Percentiles rank a stretch among this genome's conserved stretches.
Conservation (phyloP, 441 rosid species). For the Melastoma candidum region DNA sequence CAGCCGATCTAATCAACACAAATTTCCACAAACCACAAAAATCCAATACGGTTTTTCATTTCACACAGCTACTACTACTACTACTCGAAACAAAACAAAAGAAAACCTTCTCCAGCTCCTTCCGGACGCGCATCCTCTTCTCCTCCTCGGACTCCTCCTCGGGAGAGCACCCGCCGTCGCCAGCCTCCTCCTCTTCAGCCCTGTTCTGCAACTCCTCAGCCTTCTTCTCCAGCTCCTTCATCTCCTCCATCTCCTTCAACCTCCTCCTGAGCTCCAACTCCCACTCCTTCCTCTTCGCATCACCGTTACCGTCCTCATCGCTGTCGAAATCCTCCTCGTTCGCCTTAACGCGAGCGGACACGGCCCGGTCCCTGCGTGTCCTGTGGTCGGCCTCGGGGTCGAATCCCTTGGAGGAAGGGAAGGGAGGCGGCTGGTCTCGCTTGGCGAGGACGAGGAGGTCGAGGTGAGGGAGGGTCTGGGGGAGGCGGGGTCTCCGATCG, state of each 20-base stretch:
- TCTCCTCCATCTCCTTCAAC: slow-evolving; percentile 63
- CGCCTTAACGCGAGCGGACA: not conserved
- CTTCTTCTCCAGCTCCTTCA: slow-evolving; percentile 70
- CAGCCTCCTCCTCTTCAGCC: slow-evolving; percentile 31
- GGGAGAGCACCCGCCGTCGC: slow-evolving; percentile 22
- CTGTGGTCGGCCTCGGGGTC: too few species aligned
- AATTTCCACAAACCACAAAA: too few species aligned
- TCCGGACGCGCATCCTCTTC: slow-evolving; percentile 72
- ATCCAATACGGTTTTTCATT: too few species aligned
- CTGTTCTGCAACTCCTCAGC: slow-evolving; percentile 72
- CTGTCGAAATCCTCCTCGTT: slow-evolving; percentile 15
- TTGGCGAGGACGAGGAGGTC: too few species aligned
- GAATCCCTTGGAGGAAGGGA: too few species aligned
- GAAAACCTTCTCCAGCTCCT: slow-evolving; percentile 75
- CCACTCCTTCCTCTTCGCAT: slow-evolving; percentile 35
- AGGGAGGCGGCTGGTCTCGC: too few species aligned
- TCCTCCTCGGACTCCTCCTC: slow-evolving; percentile 70
- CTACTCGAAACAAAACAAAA: not conserved
- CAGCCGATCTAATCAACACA: not conserved
- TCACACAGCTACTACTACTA: too few species aligned
- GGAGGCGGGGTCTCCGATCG: too few species aligned
- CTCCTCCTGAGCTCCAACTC: slow-evolving; percentile 67
- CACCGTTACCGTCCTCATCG: slow-evolving; percentile 13
- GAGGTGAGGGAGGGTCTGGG: too few species aligned
- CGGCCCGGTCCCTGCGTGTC: too few species aligned